Conservation (phyloP, 768 basidiomycete genomes). For the Xerocomellus intermedius region DNA sequence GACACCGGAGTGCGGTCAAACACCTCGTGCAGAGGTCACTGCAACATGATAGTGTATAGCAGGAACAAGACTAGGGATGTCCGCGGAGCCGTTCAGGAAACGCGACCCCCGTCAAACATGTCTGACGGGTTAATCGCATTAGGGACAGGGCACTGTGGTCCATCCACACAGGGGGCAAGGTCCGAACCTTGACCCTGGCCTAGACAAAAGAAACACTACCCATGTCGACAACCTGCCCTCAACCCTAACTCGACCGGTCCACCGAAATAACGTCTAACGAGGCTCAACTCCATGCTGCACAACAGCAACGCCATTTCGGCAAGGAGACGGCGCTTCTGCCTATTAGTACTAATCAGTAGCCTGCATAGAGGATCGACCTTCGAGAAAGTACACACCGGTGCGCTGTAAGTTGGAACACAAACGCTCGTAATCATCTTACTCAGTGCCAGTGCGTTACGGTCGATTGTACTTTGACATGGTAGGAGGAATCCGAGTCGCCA, state of each 20-base stretch:
- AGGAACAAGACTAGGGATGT: not conserved
- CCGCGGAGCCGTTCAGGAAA: not conserved
- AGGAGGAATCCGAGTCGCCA: not conserved
- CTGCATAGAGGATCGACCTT: not conserved
- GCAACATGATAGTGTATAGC: not conserved
- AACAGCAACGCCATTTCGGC: not conserved
- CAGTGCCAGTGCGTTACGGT: not conserved
- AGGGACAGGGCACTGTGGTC: not conserved
- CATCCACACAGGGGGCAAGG: not conserved
- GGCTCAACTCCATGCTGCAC: not conserved
- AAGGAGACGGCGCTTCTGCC: not conserved
- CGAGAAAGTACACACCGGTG: not conserved
- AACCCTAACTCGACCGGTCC: not conserved
- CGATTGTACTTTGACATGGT: not conserved
- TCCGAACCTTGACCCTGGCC: not conserved
- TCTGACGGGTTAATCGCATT: not conserved
- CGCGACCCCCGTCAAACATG: not conserved
- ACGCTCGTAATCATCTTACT: not conserved
- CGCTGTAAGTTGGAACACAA: not conserved
- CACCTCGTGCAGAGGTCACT: not conserved
- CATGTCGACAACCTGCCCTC: not conserved
- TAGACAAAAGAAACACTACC: not conserved
- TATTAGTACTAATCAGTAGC: not conserved
- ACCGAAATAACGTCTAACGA: not conserved
- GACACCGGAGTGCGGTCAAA: not conserved